Evolutionary conservation across 768 basidiomycete genomes (phyloP).

Genomic region (Cyclocybe cylindracea): DNA sequence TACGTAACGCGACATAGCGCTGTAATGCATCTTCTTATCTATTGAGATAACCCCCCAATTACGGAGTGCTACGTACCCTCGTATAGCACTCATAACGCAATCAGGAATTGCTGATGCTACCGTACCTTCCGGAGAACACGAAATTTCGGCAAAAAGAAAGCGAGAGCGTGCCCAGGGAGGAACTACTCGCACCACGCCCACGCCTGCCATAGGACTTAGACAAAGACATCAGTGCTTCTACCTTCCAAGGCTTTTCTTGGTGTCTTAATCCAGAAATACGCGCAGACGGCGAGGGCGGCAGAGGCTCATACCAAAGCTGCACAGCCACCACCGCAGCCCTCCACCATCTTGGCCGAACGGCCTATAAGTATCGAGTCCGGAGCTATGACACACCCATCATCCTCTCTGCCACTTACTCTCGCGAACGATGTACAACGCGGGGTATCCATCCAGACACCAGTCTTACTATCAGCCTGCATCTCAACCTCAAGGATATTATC

Average conservation of each 20-base stretch:
- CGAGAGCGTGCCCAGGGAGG: too few species aligned
- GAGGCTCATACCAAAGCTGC: not conserved
- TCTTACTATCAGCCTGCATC: constrained; percentile 12
- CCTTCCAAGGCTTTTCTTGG: not conserved
- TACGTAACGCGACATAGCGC: too few species aligned
- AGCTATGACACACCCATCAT: constrained; percentile 7
- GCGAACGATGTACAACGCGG: constrained; percentile 17
- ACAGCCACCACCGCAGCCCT: constrained; percentile 9
- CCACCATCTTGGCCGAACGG: not conserved
- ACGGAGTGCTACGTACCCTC: too few species aligned
- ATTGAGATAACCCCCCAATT: too few species aligned
- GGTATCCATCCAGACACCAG: constrained; percentile 13
- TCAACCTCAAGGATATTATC: too few species aligned
- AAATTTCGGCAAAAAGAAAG: too few species aligned
- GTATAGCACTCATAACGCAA: too few species aligned
- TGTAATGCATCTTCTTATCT: too few species aligned
- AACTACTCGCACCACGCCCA: too few species aligned
- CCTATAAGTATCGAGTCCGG: constrained; percentile 12
- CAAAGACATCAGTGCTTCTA: not conserved
- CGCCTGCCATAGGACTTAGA: too few species aligned
- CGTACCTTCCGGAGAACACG: too few species aligned
- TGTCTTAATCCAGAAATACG: not conserved
- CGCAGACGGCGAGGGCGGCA: not conserved
- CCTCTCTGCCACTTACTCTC: constrained; percentile 9
- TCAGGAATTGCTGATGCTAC: too few species aligned